A percentile compares a stretch with the other conserved stretches of the same genome.
phyloP scores from a whole-genome alignment of 352 stramenopile species.

The Phytophthora palmivora region DNA sequence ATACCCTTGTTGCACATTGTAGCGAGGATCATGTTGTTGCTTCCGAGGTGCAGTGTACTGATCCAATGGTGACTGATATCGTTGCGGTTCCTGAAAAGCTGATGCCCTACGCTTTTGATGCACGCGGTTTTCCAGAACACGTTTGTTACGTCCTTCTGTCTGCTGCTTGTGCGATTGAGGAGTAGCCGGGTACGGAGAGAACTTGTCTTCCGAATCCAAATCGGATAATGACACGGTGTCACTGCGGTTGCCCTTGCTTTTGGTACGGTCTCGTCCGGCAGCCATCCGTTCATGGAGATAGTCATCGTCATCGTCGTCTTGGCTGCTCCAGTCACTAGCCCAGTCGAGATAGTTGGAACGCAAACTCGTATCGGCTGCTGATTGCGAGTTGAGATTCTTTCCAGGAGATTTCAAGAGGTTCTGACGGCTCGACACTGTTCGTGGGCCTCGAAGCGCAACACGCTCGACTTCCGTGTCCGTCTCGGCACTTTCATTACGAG shows the following conservation, averaged over 20 bases:
- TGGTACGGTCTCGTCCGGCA: conserved; percentile 10
- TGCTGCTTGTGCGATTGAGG: conserved; percentile 34
- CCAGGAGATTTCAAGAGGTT: conserved; percentile 25
- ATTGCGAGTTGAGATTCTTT: conserved; percentile 29
- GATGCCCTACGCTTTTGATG: conserved; percentile 20
- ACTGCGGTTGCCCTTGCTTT: conserved; percentile 29
- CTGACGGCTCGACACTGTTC: conserved; percentile 22
- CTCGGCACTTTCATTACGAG: conserved; percentile 14
- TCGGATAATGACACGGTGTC: conserved; percentile 41
- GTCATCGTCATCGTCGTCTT: conserved; percentile 47
- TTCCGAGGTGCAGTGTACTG: conserved; percentile 31
- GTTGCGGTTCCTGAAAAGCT: conserved; percentile 5
- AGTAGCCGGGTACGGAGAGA: conserved; percentile 38
- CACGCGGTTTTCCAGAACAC: conserved; percentile 36
- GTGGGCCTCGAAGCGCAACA: conserved; percentile 17
- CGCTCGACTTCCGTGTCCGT: conserved; percentile 34
- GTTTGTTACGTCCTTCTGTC: conserved; percentile 45
- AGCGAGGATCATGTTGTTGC: conserved; percentile 27
- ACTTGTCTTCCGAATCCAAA: conserved; percentile 41
- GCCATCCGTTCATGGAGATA: conserved; percentile 35
- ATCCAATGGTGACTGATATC: conserved; percentile 34
- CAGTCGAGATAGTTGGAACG: conserved; percentile 48
- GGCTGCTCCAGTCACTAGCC: conserved; percentile 46
- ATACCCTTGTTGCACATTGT: conserved; percentile 13
- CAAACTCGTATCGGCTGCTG: conserved; percentile 34